Evolutionary conservation across 306 rosid genomes (phyloP).

Genomic region (Purshia tridentata): DNA sequence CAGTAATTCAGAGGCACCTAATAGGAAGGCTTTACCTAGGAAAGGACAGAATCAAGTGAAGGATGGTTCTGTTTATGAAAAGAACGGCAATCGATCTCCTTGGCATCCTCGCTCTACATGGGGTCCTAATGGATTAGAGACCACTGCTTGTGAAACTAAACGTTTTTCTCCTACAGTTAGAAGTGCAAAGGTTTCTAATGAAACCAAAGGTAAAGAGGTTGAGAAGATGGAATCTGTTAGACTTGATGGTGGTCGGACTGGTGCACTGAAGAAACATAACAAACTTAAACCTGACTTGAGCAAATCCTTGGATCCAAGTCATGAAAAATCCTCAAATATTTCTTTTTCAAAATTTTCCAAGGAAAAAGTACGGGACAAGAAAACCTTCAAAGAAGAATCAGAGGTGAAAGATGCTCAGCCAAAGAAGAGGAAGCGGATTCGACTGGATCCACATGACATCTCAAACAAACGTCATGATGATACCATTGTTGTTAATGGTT

Average conservation of each 20-base stretch:
- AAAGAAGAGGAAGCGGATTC: slow-evolving; percentile 72
- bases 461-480: slow-evolving; percentile 87
- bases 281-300: slow-evolving; percentile 31
- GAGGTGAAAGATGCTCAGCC: slow-evolving; percentile 41
- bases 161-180: slow-evolving; percentile 24
- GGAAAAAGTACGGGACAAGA: slow-evolving; percentile 33
- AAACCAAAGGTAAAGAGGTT: slow-evolving; percentile 28
- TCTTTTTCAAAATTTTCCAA: slow-evolving; percentile 32
- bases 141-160: slow-evolving; percentile 32
- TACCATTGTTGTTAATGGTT: slow-evolving; percentile 46
- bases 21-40: slow-evolving; percentile 20
- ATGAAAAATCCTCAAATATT: slow-evolving; percentile 25
- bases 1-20: slow-evolving; percentile 13
- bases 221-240: slow-evolving; percentile 19
- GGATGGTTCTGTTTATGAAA: slow-evolving; percentile 16
- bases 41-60: slow-evolving; percentile 14
- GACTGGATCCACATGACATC: slow-evolving; percentile 63
- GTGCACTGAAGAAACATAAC: slow-evolving; percentile 37
- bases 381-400: slow-evolving; percentile 33
- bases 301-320: slow-evolving; percentile 17
- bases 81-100: slow-evolving; percentile 8
- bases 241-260: slow-evolving; percentile 23
- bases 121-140: slow-evolving; percentile 34
- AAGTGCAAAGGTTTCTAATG: slow-evolving; percentile 23
- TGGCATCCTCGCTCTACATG: slow-evolving; percentile 33